Base-by-base conservation (phyloP, 2,329 filamentous ascomycete species). In the Fusarium sterilihyphosum region DNA sequence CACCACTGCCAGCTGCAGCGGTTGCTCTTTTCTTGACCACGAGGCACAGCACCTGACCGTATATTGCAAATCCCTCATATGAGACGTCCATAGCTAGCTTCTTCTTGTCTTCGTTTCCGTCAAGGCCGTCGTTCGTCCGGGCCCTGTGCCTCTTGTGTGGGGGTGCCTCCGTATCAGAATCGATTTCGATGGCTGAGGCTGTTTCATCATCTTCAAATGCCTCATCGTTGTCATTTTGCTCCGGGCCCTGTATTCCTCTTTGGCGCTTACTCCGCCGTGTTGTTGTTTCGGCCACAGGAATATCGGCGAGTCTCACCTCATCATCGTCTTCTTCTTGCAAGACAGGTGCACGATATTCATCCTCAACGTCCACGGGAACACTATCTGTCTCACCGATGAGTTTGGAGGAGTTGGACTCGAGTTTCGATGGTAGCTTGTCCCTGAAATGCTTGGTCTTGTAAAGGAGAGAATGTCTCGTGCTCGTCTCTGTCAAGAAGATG, bases 51-150 rank as follows among this genome's bases (percentile, higher is more conserved):
- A 98, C 94, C 76, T 94, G 93, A 17, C 96, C 95, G 84, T 98
- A 97, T 80, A 99, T 98, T 78, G 93, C 94, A 84, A 98, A 98
- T 14, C 96, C 96, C 79, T 98, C 95, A 83, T 98, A 99, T 20
- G 91, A 92, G 33, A 96, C 96, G 71, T 93, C 92, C 85, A 98
- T 90, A 26, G 89, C 90, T 77, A 97, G 85, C 82, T 98, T 98
- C 86, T 99, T 98, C 84, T 98, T 97, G 79, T 97, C 93, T 65
- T 93, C 91, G 16, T 82, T 81, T 24, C 80, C 81, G 24, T 80
- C 83, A 31, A 79, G 79, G 53, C 61, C 71, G 57, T 79, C 78
- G 56, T 79, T 78, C 40, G 73, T 74, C 40, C 77, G 80, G 52
- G 77, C 84, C 79, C 81, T 80, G 41, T 81, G 83, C 63, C 85